Percentiles rank a stretch among this genome's conserved stretches.
Evolutionary conservation across 75 land plant species (phyloP).

Genomic region (Sequoia sempervirens): DNA sequence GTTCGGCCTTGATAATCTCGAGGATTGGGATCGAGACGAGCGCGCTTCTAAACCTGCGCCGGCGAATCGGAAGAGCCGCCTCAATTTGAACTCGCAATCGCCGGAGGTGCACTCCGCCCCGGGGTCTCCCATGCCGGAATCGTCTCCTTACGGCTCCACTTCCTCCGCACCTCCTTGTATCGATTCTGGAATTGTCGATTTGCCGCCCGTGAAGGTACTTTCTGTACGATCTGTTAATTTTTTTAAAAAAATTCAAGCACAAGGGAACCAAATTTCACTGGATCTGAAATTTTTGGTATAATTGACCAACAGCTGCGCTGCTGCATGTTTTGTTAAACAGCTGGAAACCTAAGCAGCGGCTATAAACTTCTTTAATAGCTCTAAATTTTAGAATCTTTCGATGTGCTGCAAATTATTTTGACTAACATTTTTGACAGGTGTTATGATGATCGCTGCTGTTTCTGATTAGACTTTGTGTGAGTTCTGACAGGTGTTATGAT

Average conservation of each 20-base stretch:
- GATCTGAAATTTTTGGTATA: not conserved
- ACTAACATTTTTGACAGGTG: too few species aligned
- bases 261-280: not conserved
- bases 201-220: not conserved
- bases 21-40: conserved; percentile 5
- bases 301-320: too few species aligned
- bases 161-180: conserved; percentile 8
- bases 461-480: too few species aligned
- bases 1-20: conserved; percentile 48
- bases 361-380: too few species aligned
- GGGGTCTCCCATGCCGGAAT: conserved; percentile 3
- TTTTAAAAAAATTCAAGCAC: not conserved
- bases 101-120: not conserved
- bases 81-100: not conserved
- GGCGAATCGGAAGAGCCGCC: not conserved
- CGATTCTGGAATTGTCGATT: not conserved
- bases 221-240: not conserved
- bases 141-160: not conserved
- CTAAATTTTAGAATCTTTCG: too few species aligned
- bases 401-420: too few species aligned
- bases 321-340: too few species aligned
- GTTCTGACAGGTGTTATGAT: too few species aligned
- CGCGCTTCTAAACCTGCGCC: not conserved
- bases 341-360: too few species aligned
- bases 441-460: too few species aligned